Percentiles rank a stretch among this genome's conserved stretches.
These are phyloP conservation scores for Petrea volubilis DNA, from an alignment of 257 asterid species.

Conservation along the genomic window DNA sequence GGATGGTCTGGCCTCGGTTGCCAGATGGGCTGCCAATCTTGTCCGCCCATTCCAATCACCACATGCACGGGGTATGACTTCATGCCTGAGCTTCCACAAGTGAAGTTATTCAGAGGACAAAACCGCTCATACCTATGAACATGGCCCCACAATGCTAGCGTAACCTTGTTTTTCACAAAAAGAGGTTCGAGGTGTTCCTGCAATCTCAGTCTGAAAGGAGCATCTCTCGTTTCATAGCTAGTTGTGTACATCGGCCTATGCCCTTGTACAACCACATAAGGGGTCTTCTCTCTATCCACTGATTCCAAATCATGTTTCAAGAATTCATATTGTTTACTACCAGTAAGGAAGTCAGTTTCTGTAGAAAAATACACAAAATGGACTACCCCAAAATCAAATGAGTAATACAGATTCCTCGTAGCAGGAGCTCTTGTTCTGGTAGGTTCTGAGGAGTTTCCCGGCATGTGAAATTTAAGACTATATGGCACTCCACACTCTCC, in stretches of 20 bases:
- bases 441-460: constrained; percentile 80
- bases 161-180: constrained; percentile 67
- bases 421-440: constrained; percentile 80
- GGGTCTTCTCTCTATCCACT: constrained; percentile 70
- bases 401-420: constrained; percentile 79
- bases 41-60: constrained; percentile 97
- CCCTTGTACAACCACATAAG: constrained; percentile 84
- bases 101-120: constrained; percentile 79
- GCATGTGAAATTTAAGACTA: constrained; percentile 84
- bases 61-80: constrained; percentile 64
- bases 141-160: constrained; percentile 90
- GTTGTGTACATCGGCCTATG: constrained; percentile 95
- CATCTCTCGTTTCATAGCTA: constrained; percentile 58
- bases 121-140: constrained; percentile 88
- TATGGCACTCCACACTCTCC: constrained; percentile 98
- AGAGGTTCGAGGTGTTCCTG: constrained; percentile 73
- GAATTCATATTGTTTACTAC: constrained; percentile 79
- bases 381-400: constrained; percentile 78
- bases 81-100: constrained; percentile 65
- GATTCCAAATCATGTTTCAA: constrained; percentile 78
- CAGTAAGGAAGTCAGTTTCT: constrained; percentile 76
- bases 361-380: constrained; percentile 89
- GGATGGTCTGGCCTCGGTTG: constrained; percentile 69
- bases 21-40: constrained; percentile 96
- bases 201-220: constrained; percentile 59